These are phyloP conservation scores for Fusarium sp. DNA, from an alignment of 2,329 filamentous ascomycete species.

Conservation along the genomic window DNA sequence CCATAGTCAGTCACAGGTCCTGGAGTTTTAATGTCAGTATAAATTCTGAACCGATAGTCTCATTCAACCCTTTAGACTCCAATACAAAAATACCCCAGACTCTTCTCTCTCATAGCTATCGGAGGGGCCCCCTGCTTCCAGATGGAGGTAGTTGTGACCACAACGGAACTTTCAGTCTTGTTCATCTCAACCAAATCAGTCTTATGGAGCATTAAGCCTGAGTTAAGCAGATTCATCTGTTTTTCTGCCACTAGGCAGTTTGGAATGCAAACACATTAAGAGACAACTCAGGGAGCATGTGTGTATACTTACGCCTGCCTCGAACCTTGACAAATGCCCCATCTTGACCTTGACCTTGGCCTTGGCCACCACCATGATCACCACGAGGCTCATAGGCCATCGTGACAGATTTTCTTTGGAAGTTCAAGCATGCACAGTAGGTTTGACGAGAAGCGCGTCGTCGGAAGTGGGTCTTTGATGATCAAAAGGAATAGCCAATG, in stretches of 20 bases:
- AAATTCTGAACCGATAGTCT: slow-evolving; percentile 16
- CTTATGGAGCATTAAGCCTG: not conserved
- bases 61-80: slow-evolving; percentile 21
- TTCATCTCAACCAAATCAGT: not conserved
- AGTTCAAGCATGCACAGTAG: slow-evolving; percentile 45
- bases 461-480: slow-evolving; percentile 27
- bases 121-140: slow-evolving; percentile 1
- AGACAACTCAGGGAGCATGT: slow-evolving; percentile 1
- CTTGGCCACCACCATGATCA: slow-evolving; percentile 59
- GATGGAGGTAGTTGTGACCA: not conserved
- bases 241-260: slow-evolving; percentile 31
- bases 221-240: not conserved
- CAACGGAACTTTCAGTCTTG: not conserved
- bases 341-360: slow-evolving; percentile 54
- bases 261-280: slow-evolving; percentile 6
- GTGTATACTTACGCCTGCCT: slow-evolving; percentile 63
- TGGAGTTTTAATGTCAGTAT: slow-evolving; percentile 55
- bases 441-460: slow-evolving; percentile 40
- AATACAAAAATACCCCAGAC: not conserved
- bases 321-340: slow-evolving; percentile 63
- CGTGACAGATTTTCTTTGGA: slow-evolving; percentile 43
- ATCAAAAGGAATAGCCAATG: slow-evolving; percentile 12
- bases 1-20: slow-evolving; percentile 95
- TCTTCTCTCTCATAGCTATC: not conserved
- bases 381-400: slow-evolving; percentile 69